phyloP scores from a whole-genome alignment of 768 basidiomycete genomes.

The Lactarius akahatsu region DNA sequence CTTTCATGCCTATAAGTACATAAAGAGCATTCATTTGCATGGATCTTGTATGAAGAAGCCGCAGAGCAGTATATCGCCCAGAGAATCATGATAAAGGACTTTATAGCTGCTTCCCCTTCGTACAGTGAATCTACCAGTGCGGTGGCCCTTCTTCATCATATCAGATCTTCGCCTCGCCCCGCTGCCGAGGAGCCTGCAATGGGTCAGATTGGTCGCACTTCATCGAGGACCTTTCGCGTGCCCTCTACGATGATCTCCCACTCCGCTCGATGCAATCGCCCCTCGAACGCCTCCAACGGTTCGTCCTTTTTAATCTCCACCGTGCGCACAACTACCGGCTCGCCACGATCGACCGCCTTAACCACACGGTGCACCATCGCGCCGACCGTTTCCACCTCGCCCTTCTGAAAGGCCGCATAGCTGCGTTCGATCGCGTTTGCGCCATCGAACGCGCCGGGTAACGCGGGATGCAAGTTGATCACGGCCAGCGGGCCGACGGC shows the following conservation, averaged over 20 bases:
- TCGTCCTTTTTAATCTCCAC: constrained; percentile 75
- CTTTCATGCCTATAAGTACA: not conserved
- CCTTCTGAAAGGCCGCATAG: constrained; percentile 81
- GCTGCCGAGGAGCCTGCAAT: not conserved
- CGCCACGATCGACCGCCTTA: constrained; percentile 89
- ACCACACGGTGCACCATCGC: constrained; percentile 95
- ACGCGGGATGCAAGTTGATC: constrained; percentile 95
- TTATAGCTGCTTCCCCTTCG: not conserved
- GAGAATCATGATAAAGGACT: constrained; percentile 4
- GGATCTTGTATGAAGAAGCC: constrained; percentile 11
- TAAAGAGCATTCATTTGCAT: not conserved
- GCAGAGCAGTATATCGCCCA: not conserved
- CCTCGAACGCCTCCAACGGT: constrained; percentile 66
- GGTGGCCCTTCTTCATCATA: constrained; percentile 9
- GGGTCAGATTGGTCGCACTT: constrained; percentile 33
- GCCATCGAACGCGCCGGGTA: constrained; percentile 96
- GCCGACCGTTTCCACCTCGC: constrained; percentile 76
- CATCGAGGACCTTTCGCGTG: constrained; percentile 65
- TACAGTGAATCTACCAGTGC: constrained; percentile 18
- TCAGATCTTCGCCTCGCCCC: constrained; percentile 14
- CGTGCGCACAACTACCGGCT: constrained; percentile 79
- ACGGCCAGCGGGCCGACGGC: constrained; percentile 69
- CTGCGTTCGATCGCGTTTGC: constrained; percentile 89
- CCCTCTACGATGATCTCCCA: constrained; percentile 92
- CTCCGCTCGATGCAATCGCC: constrained; percentile 76